Evolutionary conservation across 306 rosid species (phyloP).

Genomic region (Quercus ilex): DNA sequence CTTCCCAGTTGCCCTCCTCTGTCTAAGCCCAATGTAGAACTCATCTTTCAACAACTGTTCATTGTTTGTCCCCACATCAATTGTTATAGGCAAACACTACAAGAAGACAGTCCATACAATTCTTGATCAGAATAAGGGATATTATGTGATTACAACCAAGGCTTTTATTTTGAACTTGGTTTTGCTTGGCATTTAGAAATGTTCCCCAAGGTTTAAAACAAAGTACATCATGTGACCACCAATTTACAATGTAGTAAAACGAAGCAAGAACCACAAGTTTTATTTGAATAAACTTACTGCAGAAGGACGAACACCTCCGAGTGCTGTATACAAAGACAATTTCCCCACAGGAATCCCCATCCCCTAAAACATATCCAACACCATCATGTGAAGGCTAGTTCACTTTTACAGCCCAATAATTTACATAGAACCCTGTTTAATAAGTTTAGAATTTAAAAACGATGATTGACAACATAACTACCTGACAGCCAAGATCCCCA

Average conservation of each 20-base stretch:
- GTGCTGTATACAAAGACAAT: slow-evolving; percentile 79
- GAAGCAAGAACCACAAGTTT: background rate
- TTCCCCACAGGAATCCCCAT: slow-evolving; percentile 99
- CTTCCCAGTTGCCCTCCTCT: slow-evolving; percentile 92
- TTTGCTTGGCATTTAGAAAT: background rate
- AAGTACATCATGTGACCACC: background rate
- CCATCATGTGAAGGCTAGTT: slow-evolving; percentile 17
- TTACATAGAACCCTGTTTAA: background rate
- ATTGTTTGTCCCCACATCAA: slow-evolving; percentile 96
- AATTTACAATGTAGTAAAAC: background rate
- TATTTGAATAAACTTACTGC: slow-evolving; percentile 47
- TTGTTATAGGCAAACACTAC: slow-evolving; percentile 91
- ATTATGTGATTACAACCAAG: background rate
- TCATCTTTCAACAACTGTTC: slow-evolving; percentile 82
- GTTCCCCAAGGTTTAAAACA: background rate
- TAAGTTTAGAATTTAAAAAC: background rate
- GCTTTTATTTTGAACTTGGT: background rate
- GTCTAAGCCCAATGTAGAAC: slow-evolving; percentile 92
- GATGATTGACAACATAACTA: slow-evolving; percentile 24
- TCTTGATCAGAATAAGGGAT: background rate
- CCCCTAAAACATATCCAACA: slow-evolving; percentile 60
- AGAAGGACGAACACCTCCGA: slow-evolving; percentile 98
- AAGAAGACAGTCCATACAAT: slow-evolving; percentile 16
- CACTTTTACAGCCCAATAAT: slow-evolving; percentile 10
- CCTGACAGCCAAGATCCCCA: slow-evolving; percentile 99